phyloP scores from a whole-genome alignment of 257 asterid genomes.

The Rauvolfia tetraphylla region DNA sequence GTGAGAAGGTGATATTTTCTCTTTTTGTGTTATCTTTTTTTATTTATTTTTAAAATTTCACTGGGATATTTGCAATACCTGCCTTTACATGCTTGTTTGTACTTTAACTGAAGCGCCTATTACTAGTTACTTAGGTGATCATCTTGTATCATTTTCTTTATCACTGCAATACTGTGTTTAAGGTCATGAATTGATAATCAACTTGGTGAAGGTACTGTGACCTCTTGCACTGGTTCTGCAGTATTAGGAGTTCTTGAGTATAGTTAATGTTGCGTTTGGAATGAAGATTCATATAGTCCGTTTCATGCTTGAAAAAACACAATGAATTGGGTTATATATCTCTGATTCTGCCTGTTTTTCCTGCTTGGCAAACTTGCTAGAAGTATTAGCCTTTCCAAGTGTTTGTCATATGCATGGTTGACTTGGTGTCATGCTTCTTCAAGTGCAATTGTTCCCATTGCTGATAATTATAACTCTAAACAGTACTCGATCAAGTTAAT shows the following conservation, averaged over 20 bases:
- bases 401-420: neutral
- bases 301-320: neutral
- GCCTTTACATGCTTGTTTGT: slow-evolving; percentile 13
- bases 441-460: neutral
- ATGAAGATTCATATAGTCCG: neutral
- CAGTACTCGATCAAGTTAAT: slow-evolving; percentile 10
- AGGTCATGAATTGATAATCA: neutral
- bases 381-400: neutral
- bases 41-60: no score
- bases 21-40: neutral
- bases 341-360: neutral
- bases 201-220: neutral
- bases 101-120: neutral
- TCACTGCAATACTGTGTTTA: neutral
- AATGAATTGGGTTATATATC: neutral
- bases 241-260: neutral
- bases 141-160: slow-evolving; percentile 1
- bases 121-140: neutral
- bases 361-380: neutral
- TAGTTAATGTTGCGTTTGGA: neutral
- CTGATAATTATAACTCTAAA: neutral
- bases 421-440: neutral
- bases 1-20: slow-evolving; percentile 1
- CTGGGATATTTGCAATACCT: slow-evolving; percentile 2
- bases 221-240: neutral